These are phyloP conservation scores for Fusarium coffeatum DNA, from an alignment of 2,329 filamentous ascomycete genomes.

Conservation along the genomic window DNA sequence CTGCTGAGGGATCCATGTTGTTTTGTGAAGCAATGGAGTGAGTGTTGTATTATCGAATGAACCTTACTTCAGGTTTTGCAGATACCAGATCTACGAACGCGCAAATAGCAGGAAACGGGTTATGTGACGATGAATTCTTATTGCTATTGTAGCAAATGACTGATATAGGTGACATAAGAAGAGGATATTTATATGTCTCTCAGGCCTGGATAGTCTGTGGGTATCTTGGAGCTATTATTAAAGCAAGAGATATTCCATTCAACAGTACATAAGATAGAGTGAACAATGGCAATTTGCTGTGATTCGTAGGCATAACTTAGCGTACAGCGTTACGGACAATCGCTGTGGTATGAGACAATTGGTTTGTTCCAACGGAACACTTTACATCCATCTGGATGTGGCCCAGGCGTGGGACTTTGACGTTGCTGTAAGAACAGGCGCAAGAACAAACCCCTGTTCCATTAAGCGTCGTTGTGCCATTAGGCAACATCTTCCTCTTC, in stretches of 20 bases:
- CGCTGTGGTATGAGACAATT: neutral
- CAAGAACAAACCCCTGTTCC: neutral
- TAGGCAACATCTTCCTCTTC: too few species aligned
- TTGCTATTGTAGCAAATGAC: fast-evolving
- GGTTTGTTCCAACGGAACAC: neutral
- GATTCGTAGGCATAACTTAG: fast-evolving
- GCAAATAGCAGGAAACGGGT: neutral
- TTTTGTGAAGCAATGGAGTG: neutral
- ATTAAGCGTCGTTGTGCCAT: too few species aligned
- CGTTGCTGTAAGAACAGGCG: neutral
- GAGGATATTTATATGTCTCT: neutral
- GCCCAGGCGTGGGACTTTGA: neutral
- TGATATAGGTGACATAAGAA: neutral
- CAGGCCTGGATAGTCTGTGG: too few species aligned
- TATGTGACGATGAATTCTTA: neutral
- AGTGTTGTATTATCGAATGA: neutral
- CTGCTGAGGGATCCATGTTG: neutral
- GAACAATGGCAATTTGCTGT: neutral
- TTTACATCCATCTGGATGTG: neutral
- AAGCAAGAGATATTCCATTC: neutral
- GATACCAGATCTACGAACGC: neutral
- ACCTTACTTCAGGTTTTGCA: neutral
- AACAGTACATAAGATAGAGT: neutral
- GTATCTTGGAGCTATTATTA: neutral
- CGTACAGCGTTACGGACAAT: neutral